A percentile compares a stretch with the other conserved stretches of the same genome.
phyloP scores from a whole-genome alignment of 2,329 filamentous ascomycete genomes.

The Penicillium sp. region DNA sequence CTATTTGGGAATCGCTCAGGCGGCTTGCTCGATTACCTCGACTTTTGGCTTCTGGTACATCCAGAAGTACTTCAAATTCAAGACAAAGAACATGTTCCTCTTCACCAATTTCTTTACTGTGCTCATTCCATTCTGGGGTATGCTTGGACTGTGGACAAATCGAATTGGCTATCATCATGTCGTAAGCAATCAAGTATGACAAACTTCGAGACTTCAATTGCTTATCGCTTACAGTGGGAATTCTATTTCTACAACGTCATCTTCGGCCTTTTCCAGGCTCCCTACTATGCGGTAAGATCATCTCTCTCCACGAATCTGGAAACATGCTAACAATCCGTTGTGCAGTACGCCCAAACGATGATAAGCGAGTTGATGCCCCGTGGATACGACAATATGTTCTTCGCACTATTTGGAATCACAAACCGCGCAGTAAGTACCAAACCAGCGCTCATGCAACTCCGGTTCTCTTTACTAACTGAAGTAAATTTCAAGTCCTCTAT shows the following conservation, averaged over 20 bases:
- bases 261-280: slow-evolving; percentile 49
- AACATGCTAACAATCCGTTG: neutral
- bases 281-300: slow-evolving; percentile 44
- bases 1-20: slow-evolving; percentile 48
- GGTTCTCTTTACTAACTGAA: neutral
- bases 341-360: slow-evolving; percentile 49
- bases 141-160: slow-evolving; percentile 47
- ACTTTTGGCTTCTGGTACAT: slow-evolving; percentile 51
- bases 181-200: slow-evolving; percentile 18
- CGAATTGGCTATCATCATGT: slow-evolving; percentile 46
- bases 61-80: slow-evolving; percentile 46
- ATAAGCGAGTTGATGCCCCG: slow-evolving; percentile 49
- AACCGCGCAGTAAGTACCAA: slow-evolving; percentile 45
- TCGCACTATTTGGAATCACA: slow-evolving; percentile 50
- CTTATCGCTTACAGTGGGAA: slow-evolving; percentile 36
- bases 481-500: slow-evolving; percentile 43
- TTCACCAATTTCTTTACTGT: slow-evolving; percentile 48
- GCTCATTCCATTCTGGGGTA: slow-evolving; percentile 49
- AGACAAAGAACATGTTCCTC: slow-evolving; percentile 49
- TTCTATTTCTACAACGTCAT: slow-evolving; percentile 51
- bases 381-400: slow-evolving; percentile 52
- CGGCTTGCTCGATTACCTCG: slow-evolving; percentile 43
- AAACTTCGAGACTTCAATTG: neutral
- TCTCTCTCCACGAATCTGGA: neutral
- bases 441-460: neutral